These are phyloP conservation scores for Phalaenopsis hybrid DNA, from an alignment of 116 monocot species.

Conservation along the genomic window DNA sequence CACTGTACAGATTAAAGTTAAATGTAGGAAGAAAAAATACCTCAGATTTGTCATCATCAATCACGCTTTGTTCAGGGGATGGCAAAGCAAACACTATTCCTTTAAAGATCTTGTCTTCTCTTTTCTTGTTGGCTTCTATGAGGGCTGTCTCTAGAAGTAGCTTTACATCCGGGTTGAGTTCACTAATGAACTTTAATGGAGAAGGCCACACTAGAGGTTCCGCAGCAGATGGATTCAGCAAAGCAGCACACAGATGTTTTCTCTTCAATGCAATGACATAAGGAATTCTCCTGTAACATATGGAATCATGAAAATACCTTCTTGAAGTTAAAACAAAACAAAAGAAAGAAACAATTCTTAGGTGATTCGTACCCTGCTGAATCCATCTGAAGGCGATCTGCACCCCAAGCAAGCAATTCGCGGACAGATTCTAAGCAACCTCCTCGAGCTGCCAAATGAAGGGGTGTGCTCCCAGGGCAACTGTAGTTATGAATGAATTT, in stretches of 20 bases:
- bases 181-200: constrained; percentile 82
- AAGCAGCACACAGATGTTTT: constrained; percentile 65
- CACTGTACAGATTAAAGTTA: not conserved
- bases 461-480: constrained; percentile 75
- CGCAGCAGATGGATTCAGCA: constrained; percentile 79
- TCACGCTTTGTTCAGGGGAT: constrained; percentile 45
- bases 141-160: constrained; percentile 72
- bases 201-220: constrained; percentile 95
- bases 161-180: constrained; percentile 71
- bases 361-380: constrained; percentile 46
- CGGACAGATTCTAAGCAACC: constrained; percentile 78
- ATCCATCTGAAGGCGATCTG: constrained; percentile 77
- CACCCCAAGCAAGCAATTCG: constrained; percentile 87
- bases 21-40: constrained; percentile 19
- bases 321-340: not conserved
- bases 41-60: constrained; percentile 63
- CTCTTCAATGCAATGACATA: constrained; percentile 60
- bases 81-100: constrained; percentile 34
- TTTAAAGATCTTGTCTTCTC: constrained; percentile 76
- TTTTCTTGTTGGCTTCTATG: constrained; percentile 73
- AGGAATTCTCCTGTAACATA: constrained; percentile 53
- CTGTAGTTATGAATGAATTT: constrained; percentile 19
- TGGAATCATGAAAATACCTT: not conserved
- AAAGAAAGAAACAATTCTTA: not conserved
- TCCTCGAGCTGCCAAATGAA: constrained; percentile 79